phyloP scores from a whole-genome alignment of 441 rosid genomes.

The Sinapis alba region DNA sequence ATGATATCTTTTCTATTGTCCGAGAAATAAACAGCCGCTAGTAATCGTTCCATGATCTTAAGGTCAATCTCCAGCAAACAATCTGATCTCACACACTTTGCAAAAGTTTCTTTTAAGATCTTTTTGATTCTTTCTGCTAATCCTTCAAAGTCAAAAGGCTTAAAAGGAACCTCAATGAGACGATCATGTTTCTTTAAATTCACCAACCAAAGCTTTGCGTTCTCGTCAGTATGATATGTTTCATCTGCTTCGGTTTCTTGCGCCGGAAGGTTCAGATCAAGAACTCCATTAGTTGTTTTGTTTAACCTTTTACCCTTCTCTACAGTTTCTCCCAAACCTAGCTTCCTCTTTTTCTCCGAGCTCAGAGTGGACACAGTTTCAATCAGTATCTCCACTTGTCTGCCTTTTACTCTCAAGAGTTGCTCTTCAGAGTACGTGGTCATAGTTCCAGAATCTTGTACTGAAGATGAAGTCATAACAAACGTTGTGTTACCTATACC shows the following conservation, averaged over 20 bases:
- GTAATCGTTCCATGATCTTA: conserved; percentile 62
- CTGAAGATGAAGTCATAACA: conserved; percentile 51
- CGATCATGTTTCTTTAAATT: conserved; percentile 51
- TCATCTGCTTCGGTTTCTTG: conserved; percentile 54
- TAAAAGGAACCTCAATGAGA: conserved; percentile 53
- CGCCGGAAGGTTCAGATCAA: conserved; percentile 80
- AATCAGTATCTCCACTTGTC: conserved; percentile 53
- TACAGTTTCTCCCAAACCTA: conserved; percentile 35
- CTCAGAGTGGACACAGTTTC: conserved; percentile 36
- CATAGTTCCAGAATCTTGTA: conserved; percentile 19
- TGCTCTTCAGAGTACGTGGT: conserved; percentile 56
- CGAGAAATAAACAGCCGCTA: conserved; percentile 56
- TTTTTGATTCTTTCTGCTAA: conserved; percentile 49
- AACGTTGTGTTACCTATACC: conserved; percentile 64
- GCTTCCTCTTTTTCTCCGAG: conserved; percentile 63
- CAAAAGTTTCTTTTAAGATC: conserved; percentile 45
- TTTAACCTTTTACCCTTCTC: conserved; percentile 55
- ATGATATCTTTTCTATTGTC: conserved; percentile 37
- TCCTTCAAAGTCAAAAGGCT: conserved; percentile 67
- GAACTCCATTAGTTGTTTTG: conserved; percentile 45
- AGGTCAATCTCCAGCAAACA: conserved; percentile 56
- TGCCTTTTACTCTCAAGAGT: conserved; percentile 50
- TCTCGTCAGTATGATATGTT: conserved; percentile 35
- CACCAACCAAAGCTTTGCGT: conserved; percentile 60
- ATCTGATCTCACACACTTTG: conserved; percentile 42